Evolutionary conservation across 1,284 basidiomycete species (phyloP).

Genomic region (Heterobasidion occidentale): DNA sequence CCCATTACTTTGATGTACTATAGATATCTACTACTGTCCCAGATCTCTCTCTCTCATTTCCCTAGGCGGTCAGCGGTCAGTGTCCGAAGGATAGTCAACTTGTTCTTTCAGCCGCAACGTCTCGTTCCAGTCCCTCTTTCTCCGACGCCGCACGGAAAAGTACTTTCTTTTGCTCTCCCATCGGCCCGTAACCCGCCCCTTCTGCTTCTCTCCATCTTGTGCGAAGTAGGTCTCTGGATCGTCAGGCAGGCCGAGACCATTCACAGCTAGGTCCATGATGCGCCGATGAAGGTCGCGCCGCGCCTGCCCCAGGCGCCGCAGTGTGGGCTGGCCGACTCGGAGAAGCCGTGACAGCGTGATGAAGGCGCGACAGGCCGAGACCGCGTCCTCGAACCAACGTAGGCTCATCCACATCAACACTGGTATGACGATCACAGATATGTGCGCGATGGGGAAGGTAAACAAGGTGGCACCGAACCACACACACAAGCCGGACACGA

Average conservation of each 20-base stretch:
- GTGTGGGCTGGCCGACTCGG: slow-evolving; percentile 45
- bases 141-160: slow-evolving; percentile 67
- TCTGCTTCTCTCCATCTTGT: slow-evolving; percentile 45
- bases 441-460: slow-evolving; percentile 50
- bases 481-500: slow-evolving; percentile 61
- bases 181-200: slow-evolving; percentile 54
- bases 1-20: background rate
- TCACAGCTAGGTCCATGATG: slow-evolving; percentile 57
- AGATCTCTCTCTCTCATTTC: too few relatives aligned
- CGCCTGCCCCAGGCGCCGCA: slow-evolving; percentile 43
- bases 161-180: slow-evolving; percentile 69
- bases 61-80: background rate
- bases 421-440: slow-evolving; percentile 56
- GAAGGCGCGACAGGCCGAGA: slow-evolving; percentile 70
- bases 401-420: slow-evolving; percentile 80
- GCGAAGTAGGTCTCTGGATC: slow-evolving; percentile 62
- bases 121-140: slow-evolving; percentile 87
- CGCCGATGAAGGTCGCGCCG: slow-evolving; percentile 51
- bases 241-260: slow-evolving; percentile 53
- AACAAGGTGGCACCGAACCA: slow-evolving; percentile 46
- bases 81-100: slow-evolving; percentile 48
- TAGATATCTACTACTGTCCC: background rate
- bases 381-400: slow-evolving; percentile 79
- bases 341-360: slow-evolving; percentile 55
- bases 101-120: slow-evolving; percentile 72